A percentile compares a stretch with the other conserved stretches of the same genome.
phyloP scores from a whole-genome alignment of 345 rosid genomes.

The Anastatica hierochuntica region DNA sequence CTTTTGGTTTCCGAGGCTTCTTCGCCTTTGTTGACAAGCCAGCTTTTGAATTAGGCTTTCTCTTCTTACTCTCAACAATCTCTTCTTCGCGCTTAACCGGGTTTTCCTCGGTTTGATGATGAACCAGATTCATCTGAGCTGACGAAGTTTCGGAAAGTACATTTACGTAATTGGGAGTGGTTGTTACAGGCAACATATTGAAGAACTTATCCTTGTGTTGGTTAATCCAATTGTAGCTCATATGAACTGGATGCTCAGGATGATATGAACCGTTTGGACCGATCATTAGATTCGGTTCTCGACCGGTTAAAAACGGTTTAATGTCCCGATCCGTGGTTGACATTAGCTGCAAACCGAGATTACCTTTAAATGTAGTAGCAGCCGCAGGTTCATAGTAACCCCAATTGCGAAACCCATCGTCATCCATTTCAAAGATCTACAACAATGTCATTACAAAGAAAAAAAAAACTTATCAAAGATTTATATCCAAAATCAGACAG shows the following conservation, averaged over 20 bases:
- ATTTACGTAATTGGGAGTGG: slow-evolving; percentile 36
- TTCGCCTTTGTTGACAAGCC: slow-evolving; percentile 42
- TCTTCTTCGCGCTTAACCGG: slow-evolving; percentile 41
- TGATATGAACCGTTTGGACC: slow-evolving; percentile 51
- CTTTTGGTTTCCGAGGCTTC: slow-evolving; percentile 82
- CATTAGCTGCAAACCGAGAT: slow-evolving; percentile 83
- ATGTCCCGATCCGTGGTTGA: slow-evolving; percentile 71
- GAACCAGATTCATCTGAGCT: slow-evolving; percentile 39
- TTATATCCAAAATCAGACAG: slow-evolving; percentile 21
- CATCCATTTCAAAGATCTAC: slow-evolving; percentile 60
- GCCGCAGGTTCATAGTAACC: slow-evolving; percentile 86
- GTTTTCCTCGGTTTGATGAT: slow-evolving; percentile 36
- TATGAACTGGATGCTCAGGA: slow-evolving; percentile 46
- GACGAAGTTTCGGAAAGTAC: slow-evolving; percentile 52
- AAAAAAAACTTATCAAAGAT: neutral
- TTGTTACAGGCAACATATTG: slow-evolving; percentile 44
- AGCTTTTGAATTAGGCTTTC: slow-evolving; percentile 47
- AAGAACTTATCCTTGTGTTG: slow-evolving; percentile 64
- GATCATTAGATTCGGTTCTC: slow-evolving; percentile 57
- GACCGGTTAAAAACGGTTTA: slow-evolving; percentile 65
- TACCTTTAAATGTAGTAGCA: slow-evolving; percentile 48
- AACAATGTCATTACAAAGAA: neutral
- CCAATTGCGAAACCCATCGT: slow-evolving; percentile 76
- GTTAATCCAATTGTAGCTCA: slow-evolving; percentile 68
- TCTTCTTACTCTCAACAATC: slow-evolving; percentile 45